phyloP scores from a whole-genome alignment of 495 filamentous ascomycete species.

The Friedmanniomyces endolithicus region DNA sequence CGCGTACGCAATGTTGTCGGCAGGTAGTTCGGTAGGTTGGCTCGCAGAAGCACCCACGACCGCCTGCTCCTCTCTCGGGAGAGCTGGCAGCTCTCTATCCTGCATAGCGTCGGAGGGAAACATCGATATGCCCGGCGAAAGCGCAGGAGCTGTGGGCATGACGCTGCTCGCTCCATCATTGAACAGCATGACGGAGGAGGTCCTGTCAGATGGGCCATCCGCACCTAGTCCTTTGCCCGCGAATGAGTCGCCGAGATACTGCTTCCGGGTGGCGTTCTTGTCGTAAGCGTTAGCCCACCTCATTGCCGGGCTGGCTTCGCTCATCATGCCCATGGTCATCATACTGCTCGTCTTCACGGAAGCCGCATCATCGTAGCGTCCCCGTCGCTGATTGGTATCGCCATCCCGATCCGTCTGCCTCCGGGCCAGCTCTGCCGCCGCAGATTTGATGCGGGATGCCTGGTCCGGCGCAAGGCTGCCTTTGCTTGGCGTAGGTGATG shows the following conservation, averaged over 20 bases:
- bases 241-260: slow-evolving; percentile 61
- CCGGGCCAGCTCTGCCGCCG: slow-evolving; percentile 56
- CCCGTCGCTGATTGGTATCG: slow-evolving; percentile 32
- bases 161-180: slow-evolving; percentile 9
- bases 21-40: not conserved
- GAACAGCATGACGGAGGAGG: slow-evolving; percentile 8
- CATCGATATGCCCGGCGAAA: not conserved
- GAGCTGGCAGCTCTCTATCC: slow-evolving; percentile 15
- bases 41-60: not conserved
- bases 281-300: slow-evolving; percentile 91
- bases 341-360: slow-evolving; percentile 80
- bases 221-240: slow-evolving; percentile 45
- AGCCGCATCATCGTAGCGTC: slow-evolving; percentile 36
- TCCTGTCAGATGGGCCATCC: slow-evolving; percentile 1
- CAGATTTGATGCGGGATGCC: slow-evolving; percentile 81
- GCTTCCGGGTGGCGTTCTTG: slow-evolving; percentile 65
- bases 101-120: not conserved
- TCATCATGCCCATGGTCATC: slow-evolving; percentile 80
- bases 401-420: slow-evolving; percentile 56
- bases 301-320: slow-evolving; percentile 81
- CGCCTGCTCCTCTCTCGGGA: slow-evolving; percentile 8
- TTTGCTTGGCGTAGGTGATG: slow-evolving; percentile 50
- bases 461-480: slow-evolving; percentile 84
- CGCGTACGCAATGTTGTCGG: not conserved
- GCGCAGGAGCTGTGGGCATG: slow-evolving; percentile 1